A percentile compares a stretch with the other conserved stretches of the same genome.
phyloP scores from a whole-genome alignment of 1,284 basidiomycete species.

The Ceratobasidium sp. region DNA sequence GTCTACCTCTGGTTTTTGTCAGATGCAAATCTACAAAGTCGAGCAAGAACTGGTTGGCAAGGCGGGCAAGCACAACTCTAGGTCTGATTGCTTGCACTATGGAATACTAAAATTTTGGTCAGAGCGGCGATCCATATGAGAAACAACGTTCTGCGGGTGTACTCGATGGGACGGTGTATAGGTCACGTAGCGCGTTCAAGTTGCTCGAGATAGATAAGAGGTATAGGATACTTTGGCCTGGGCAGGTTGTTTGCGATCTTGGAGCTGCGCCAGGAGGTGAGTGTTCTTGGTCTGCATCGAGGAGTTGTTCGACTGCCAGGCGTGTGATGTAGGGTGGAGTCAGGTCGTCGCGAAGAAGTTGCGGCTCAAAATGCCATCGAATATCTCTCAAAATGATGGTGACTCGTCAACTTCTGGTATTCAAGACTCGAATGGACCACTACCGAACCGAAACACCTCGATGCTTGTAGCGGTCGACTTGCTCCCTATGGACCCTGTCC shows the following conservation, averaged over 20 bases:
- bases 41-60: conserved; percentile 69
- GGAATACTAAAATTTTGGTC: background rate
- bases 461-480: conserved; percentile 82
- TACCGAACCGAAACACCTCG: conserved; percentile 57
- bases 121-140: conserved; percentile 72
- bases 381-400: too few relatives aligned
- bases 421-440: too few relatives aligned
- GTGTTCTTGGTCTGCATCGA: background rate
- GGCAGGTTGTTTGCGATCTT: conserved; percentile 79
- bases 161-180: conserved; percentile 61
- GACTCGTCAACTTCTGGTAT: background rate
- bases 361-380: background rate
- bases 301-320: background rate
- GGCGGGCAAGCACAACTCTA: conserved; percentile 62
- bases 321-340: conserved; percentile 69
- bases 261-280: conserved; percentile 84
- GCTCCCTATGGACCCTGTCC: conserved; percentile 74
- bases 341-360: conserved; percentile 73
- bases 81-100: background rate
- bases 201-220: conserved; percentile 77
- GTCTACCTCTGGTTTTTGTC: background rate
- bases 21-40: conserved; percentile 55
- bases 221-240: conserved; percentile 65
- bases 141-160: conserved; percentile 64
- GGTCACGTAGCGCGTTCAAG: conserved; percentile 89